A percentile compares a stretch with the other conserved stretches of the same genome.
Conservation (phyloP, 352 stramenopile species). For the Phytophthora megakarya region DNA sequence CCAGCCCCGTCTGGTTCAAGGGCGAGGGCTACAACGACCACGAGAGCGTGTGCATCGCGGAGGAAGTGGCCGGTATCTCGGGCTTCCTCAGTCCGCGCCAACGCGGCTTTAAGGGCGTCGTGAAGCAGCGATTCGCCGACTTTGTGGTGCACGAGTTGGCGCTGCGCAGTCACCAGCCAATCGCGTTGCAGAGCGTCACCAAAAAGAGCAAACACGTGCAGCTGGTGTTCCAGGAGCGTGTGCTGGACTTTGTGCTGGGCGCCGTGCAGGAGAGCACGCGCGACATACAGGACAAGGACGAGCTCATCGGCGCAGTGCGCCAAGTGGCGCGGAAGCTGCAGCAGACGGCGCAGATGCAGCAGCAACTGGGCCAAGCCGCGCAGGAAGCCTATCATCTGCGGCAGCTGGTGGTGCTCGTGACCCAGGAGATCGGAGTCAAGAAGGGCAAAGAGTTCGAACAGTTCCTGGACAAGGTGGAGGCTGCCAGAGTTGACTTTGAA, state of each 20-base stretch:
- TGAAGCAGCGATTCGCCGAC: constrained; percentile 87
- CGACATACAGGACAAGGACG: constrained; percentile 7
- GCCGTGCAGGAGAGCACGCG: background rate
- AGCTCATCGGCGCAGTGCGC: constrained; percentile 20
- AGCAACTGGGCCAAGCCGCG: constrained; percentile 33
- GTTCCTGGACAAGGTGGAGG: constrained; percentile 70
- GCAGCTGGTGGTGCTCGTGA: constrained; percentile 58
- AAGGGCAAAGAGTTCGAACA: constrained; percentile 76
- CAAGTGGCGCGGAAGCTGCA: constrained; percentile 38
- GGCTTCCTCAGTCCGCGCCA: constrained; percentile 47
- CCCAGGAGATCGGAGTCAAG: constrained; percentile 58
- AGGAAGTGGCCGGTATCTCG: constrained; percentile 64
- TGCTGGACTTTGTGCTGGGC: constrained; percentile 39
- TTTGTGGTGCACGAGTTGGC: constrained; percentile 85
- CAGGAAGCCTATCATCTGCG: constrained; percentile 53
- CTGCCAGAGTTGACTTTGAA: constrained; percentile 35
- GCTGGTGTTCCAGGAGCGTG: constrained; percentile 44
- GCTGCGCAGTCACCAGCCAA: constrained; percentile 22
- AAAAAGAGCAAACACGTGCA: constrained; percentile 45
- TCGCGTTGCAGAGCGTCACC: constrained; percentile 43
- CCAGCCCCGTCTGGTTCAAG: constrained; percentile 51
- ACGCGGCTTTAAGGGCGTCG: constrained; percentile 61
- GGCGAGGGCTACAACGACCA: constrained; percentile 71
- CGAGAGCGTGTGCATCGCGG: constrained; percentile 61
- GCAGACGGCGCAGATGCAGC: constrained; percentile 12